Evolutionary conservation across 352 stramenopile genomes (phyloP), one percentile per base, ranked within the genome.

Genomic region (Phytophthora niederhauseri): DNA sequence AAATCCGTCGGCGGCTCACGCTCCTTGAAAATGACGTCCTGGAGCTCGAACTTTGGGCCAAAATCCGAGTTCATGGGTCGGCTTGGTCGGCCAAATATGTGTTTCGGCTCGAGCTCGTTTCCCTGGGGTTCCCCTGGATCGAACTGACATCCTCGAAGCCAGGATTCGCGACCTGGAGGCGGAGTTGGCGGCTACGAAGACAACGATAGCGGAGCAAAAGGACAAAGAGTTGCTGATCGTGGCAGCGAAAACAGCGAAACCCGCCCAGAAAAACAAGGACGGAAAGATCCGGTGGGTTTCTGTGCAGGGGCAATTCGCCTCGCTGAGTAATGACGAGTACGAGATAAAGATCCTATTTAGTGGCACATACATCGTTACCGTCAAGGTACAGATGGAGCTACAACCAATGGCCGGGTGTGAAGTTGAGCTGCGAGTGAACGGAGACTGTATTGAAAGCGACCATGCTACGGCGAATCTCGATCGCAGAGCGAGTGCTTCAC

Each of bases 21-120:
- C n/a, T 26, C n/a, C 20, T 68, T 17, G 60, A 61, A 7, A 53
- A 52, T 30, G 24, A 48, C 31, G 28, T 30, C 38, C 8, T 61
- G 30, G 26, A 66, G 31, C 49, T 66, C 6, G 17, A 43, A 31
- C 34, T 66, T 15, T 46, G 36, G 26, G 50, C 54, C 1, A 66
- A 66, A 22, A 9, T 54, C n/a, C 49, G 59, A 43, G 49, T 66
- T 28, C 24, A 51, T 11, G 22, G 45, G 17, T 59, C 59, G 6
- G 36, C 49, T 43, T 66, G 59, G 59, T 15, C 48, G 12, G 26
- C 59, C 9, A 66, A 64, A n/a, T 43, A 61, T 26, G 3, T 51
- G 6, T 51, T 51, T 14, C 45, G 45, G 9, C 45, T 51, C n/a
- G 31, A 60, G 12, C 31, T 31, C 11, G 43, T 60, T 15, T 36